Conservation (phyloP, 208 protist species). For the Trypanosomatidae sp. region DNA sequence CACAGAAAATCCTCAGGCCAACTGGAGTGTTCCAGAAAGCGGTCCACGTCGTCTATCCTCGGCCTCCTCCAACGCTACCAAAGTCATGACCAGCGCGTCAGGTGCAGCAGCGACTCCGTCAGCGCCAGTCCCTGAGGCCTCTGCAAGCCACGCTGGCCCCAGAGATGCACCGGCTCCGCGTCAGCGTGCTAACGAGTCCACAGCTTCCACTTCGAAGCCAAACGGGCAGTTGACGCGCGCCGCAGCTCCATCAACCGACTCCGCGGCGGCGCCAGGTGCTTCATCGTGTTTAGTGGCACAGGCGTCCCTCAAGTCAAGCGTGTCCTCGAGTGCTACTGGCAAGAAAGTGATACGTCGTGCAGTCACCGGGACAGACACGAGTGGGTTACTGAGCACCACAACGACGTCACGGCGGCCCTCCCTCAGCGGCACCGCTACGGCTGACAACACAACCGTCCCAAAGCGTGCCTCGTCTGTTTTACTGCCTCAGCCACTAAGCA, state of each 20-base stretch:
- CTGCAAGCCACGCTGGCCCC: neutral
- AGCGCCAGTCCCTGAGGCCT: neutral
- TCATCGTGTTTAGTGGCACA: neutral
- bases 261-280: neutral
- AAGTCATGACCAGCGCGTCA: neutral
- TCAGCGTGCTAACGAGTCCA: neutral
- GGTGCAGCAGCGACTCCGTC: slow-evolving; percentile 4
- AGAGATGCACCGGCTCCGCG: neutral
- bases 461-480: slow-evolving; percentile 16
- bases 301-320: neutral
- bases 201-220: neutral
- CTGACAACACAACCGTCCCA: slow-evolving; percentile 6
- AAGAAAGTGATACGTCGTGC: slow-evolving; percentile 20
- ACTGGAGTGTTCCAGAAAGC: neutral
- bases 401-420: slow-evolving; percentile 10
- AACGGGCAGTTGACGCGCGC: neutral
- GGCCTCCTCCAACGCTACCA: neutral
- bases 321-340: neutral
- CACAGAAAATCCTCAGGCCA: neutral
- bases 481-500: neutral
- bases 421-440: neutral
- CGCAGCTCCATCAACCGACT: neutral
- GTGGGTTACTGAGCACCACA: neutral
- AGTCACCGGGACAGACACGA: neutral
- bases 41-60: neutral